Base-by-base conservation (phyloP, 371 early-diverging fungal species). In the Zychaea mexicana region DNA sequence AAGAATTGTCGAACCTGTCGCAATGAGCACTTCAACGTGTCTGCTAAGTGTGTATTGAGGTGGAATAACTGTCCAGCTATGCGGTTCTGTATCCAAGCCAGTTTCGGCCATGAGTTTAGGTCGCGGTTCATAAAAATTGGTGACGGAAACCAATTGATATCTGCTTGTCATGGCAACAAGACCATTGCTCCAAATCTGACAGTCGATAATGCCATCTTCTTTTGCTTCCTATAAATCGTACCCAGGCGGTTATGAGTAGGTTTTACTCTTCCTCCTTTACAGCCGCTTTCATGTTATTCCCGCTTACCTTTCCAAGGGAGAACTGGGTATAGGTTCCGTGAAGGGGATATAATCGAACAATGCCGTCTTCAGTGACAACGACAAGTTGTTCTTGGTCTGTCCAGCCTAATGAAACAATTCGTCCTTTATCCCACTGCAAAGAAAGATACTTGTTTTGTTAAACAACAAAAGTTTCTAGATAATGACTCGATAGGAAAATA, bases 341-440 rank as follows among this genome's bases (percentile, higher is more conserved):
- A 21, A 97, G 77, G 53, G 88, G 87, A 64, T 94, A 94, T 61
- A 95, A 67, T 6, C 94, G 73, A 13, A 96, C 92, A n/a, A 74
- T 81, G n/a, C 96, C 98, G 72, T 93, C 91, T 56, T 93, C 94
- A 58, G 94, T 84, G 6, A 96, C 94, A 42, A 93, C 93, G 3
- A 95, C 86, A 6, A 98, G 84, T 56, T 93, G 86, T 61, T 97
- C 97, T 17, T 82, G 84, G 32, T 84, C 85, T 22, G 92, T 92
- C 98, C 98, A 98, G 36, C 94, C 93, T 79, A 98, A 86, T 3
- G 85, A 88, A 28, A 97, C 89, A 60, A 98, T 92, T 2, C 88
- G 87, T 28, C 92, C 92, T 69, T 90, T 94, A 61, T 95, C 96
- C 92, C 95, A 95, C 92, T 95, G n/a, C 4, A 42, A 13, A 42